Percentiles rank a stretch among this genome's conserved stretches.
Evolutionary conservation across 2,329 filamentous ascomycete species (phyloP).

Genomic region (Apiospora aurea): DNA sequence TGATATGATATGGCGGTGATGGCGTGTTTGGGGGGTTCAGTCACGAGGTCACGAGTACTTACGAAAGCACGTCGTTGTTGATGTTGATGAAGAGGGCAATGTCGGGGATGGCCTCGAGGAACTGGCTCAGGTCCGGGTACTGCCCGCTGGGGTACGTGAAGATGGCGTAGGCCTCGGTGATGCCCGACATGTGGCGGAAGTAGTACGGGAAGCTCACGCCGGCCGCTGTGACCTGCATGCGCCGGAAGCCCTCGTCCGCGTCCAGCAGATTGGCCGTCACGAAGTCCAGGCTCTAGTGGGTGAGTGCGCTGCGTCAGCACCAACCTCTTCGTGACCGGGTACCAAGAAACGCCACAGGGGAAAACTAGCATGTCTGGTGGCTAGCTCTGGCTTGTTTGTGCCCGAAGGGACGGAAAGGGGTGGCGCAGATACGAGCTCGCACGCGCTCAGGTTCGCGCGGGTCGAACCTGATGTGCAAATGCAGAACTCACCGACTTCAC

Average conservation of each 20-base stretch:
- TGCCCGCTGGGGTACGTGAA: constrained; percentile 37
- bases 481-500: background rate
- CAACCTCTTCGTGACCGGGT: background rate
- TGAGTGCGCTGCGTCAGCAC: background rate
- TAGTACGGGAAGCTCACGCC: constrained; percentile 38
- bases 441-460: background rate
- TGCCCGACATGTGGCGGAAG: constrained; percentile 37
- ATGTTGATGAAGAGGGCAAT: constrained; percentile 38
- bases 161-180: constrained; percentile 38
- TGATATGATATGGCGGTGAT: background rate
- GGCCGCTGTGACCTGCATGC: constrained; percentile 32
- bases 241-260: constrained; percentile 33
- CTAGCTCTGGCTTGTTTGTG: background rate
- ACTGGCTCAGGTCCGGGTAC: constrained; percentile 38
- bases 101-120: constrained; percentile 39
- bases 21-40: background rate
- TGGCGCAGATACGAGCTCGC: background rate
- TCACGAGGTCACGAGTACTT: constrained; percentile 24
- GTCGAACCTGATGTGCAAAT: background rate
- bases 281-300: constrained; percentile 33
- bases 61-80: constrained; percentile 41
- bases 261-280: constrained; percentile 38
- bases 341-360: background rate
- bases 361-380: background rate
- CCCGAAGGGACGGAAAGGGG: background rate